phyloP scores from a whole-genome alignment of 2,329 filamentous ascomycete genomes.

The Raffaelea albimanens region DNA sequence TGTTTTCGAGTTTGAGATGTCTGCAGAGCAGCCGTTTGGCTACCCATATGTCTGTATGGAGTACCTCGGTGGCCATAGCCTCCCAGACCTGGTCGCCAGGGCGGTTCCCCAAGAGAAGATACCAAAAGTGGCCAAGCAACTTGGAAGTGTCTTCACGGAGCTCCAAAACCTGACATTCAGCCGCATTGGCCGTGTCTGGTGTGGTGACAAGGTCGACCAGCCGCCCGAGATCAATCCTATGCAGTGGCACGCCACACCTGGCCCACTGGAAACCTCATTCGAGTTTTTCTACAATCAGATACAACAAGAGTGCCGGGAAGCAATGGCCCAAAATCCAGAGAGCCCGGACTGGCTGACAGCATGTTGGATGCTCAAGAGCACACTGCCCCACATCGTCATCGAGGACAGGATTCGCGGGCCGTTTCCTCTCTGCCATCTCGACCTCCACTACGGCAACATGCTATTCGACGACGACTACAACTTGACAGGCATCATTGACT shows the following conservation, averaged over 20 bases:
- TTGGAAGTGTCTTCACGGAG: constrained; percentile 6
- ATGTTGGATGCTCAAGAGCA: constrained; percentile 22
- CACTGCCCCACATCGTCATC: constrained; percentile 16
- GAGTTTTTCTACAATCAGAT: constrained; percentile 20
- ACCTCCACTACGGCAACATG: constrained; percentile 28
- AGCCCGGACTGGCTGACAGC: constrained; percentile 19
- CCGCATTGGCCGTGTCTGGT: constrained; percentile 19
- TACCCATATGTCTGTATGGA: constrained; percentile 2
- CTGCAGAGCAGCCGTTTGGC: neutral
- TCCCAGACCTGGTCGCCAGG: neutral
- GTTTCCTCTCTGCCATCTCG: constrained; percentile 25
- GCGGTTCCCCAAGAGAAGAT: neutral
- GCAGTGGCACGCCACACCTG: constrained; percentile 5
- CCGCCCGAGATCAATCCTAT: constrained; percentile 16
- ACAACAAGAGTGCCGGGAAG: constrained; percentile 16
- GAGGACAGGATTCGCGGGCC: constrained; percentile 17
- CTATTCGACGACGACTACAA: constrained; percentile 32
- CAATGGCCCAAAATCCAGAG: constrained; percentile 13
- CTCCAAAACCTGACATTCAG: constrained; percentile 18
- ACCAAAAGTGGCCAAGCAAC: constrained; percentile 4
- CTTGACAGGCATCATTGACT: constrained; percentile 25
- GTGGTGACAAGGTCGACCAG: constrained; percentile 15
- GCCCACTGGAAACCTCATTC: constrained; percentile 18
- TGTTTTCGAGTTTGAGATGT: constrained; percentile 2
- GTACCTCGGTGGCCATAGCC: neutral